Evolutionary conservation across 2,329 filamentous ascomycete genomes (phyloP).

Genomic region (Atkinsonella texensis): DNA sequence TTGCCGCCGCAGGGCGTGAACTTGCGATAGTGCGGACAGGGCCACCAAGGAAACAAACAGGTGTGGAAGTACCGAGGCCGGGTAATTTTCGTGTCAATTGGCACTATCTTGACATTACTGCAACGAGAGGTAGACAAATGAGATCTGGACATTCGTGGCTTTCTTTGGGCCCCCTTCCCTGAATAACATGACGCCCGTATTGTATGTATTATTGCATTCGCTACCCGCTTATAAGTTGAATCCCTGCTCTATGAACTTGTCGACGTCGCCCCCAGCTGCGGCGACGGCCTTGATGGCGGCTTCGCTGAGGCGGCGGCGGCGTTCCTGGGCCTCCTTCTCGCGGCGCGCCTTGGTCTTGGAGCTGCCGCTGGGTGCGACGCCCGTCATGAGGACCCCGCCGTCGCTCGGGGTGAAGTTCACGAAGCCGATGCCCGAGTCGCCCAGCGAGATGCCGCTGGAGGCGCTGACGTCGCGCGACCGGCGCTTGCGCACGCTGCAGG

Average conservation of each 20-base stretch:
- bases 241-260: conserved; percentile 38
- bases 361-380: conserved; percentile 82
- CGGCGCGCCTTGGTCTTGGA: conserved; percentile 90
- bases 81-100: too few relatives aligned
- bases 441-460: conserved; percentile 14
- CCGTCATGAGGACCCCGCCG: conserved; percentile 65
- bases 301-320: conserved; percentile 55
- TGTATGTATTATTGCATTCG: not conserved
- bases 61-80: too few relatives aligned
- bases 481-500: conserved; percentile 27
- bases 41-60: too few relatives aligned
- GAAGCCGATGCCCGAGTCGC: conserved; percentile 43
- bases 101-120: not conserved
- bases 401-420: conserved; percentile 86
- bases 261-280: conserved; percentile 57
- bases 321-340: conserved; percentile 77
- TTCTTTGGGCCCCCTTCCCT: too few relatives aligned
- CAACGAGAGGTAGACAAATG: not conserved
- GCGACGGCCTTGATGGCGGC: conserved; percentile 56
- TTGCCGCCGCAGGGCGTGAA: conserved; percentile 13
- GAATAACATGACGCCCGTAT: too few relatives aligned
- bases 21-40: conserved; percentile 20
- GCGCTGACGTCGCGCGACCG: conserved; percentile 23
- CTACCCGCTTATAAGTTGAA: conserved; percentile 29
- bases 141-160: not conserved